Evolutionary conservation across 345 rosid species (phyloP).

Genomic region (Camelina neglecta): DNA sequence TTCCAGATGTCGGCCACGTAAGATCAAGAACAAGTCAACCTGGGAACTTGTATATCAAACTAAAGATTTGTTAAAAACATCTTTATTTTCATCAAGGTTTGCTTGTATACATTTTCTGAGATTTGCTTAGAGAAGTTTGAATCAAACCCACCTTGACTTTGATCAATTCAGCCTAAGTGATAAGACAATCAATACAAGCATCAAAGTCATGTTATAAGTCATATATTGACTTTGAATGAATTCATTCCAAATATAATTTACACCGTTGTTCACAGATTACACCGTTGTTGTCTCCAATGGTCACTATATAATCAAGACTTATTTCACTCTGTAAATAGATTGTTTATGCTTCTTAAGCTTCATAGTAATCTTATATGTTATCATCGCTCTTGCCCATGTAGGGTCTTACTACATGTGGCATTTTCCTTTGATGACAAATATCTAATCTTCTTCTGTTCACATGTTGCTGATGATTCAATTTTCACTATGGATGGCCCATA

Average conservation of each 20-base stretch:
- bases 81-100: neutral
- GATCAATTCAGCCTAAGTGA: too few relatives aligned
- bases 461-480: constrained; percentile 80
- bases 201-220: too few relatives aligned
- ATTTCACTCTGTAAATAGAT: constrained; percentile 1
- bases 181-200: too few relatives aligned
- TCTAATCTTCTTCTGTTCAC: constrained; percentile 36
- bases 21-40: too few relatives aligned
- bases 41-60: too few relatives aligned
- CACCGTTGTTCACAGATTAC: constrained; percentile 1
- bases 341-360: constrained; percentile 19
- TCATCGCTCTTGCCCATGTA: constrained; percentile 16
- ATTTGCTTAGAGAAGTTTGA: constrained; percentile 21
- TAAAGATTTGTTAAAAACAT: too few relatives aligned
- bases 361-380: neutral
- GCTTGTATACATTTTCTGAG: constrained; percentile 6
- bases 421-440: constrained; percentile 27
- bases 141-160: constrained; percentile 7
- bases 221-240: too few relatives aligned
- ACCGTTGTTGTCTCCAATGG: neutral
- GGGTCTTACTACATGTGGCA: constrained; percentile 29
- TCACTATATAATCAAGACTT: constrained; percentile 17
- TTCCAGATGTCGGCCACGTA: too few relatives aligned
- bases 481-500: constrained; percentile 91
- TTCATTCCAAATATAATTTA: neutral